These are phyloP conservation scores for Aspergillus tubingensis DNA, from an alignment of 2,329 filamentous ascomycete genomes.

Conservation along the genomic window DNA sequence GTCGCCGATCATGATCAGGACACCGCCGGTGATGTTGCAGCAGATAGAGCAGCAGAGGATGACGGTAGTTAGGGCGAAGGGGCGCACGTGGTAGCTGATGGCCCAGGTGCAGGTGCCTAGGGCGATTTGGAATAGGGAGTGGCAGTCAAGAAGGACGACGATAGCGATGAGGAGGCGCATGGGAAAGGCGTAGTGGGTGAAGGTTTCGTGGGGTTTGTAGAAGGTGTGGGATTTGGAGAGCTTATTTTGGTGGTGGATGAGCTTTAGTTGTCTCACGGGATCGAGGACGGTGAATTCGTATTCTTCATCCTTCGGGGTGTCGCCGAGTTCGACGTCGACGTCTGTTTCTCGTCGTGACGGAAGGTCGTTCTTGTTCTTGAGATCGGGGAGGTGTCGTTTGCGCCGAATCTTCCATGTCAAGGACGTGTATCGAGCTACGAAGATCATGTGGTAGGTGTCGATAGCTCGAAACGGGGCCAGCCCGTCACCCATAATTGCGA, in stretches of 20 bases:
- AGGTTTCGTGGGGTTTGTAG: slow-evolving; percentile 85
- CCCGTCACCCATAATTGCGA: slow-evolving; percentile 70
- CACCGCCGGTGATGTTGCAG: slow-evolving; percentile 73
- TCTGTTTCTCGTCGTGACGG: slow-evolving; percentile 51
- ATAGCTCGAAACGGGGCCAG: slow-evolving; percentile 73
- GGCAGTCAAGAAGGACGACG: slow-evolving; percentile 75
- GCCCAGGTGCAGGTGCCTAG: slow-evolving; percentile 78
- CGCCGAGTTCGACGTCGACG: slow-evolving; percentile 48
- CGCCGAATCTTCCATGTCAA: slow-evolving; percentile 66
- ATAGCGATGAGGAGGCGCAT: slow-evolving; percentile 72
- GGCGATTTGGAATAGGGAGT: slow-evolving; percentile 77
- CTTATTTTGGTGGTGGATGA: slow-evolving; percentile 77
- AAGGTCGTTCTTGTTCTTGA: slow-evolving; percentile 70
- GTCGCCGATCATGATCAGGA: slow-evolving; percentile 76
- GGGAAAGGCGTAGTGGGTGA: slow-evolving; percentile 78
- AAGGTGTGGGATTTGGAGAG: slow-evolving; percentile 83
- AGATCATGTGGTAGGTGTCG: slow-evolving; percentile 87
- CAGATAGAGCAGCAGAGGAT: slow-evolving; percentile 79
- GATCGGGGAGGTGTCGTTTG: slow-evolving; percentile 61
- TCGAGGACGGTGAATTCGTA: slow-evolving; percentile 65
- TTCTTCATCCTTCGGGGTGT: slow-evolving; percentile 48
- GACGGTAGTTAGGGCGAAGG: slow-evolving; percentile 73
- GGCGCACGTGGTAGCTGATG: slow-evolving; percentile 69
- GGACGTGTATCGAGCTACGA: slow-evolving; percentile 71
- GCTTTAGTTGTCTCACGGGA: slow-evolving; percentile 64